Evolutionary conservation across 2,329 filamentous ascomycete genomes (phyloP), one percentile per base, ranked within the genome.

Genomic region (Chrysosporium keratinophilum): DNA sequence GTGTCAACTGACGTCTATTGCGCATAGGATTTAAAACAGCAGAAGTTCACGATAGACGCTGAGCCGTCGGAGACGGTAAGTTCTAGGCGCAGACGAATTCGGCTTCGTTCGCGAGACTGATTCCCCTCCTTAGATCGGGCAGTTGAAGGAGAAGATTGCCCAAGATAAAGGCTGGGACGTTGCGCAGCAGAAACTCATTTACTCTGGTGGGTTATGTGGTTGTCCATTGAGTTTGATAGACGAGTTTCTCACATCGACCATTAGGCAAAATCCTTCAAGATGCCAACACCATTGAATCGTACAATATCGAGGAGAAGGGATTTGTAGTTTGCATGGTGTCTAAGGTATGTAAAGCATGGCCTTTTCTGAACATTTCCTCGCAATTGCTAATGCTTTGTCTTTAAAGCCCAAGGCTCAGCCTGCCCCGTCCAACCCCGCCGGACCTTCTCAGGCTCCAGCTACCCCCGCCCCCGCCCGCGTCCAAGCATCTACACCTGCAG

Each of bases 271-370:
- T 98, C 64, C 77, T 98, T 61, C 91, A 96, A 74, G 91, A 98
- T 85, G 88, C 89, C 58, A 93, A 96, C 68, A 95, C 90, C 1
- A 87, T 98, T 63, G 88, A 89, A 71, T 90, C 87, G 40, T 97
- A 97, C 77, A 95, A 88, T 74, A 97, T 98, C 59, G 91, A 98
- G 74, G 93, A 97, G 80, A 98, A 97, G 79, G 93, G 93, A 37
- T 98, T 97, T 70, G 89, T 98, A 65, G 93, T 98, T 57, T 98
- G 93, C 76, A 95, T 98, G 83, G 84, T 95, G 64, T 88, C 88
- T 69, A 97, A 97, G 87, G 90, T 95, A 76, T 59, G 43, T 51
- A 15, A 5, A n/a, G 28, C 12, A n/a, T 42, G 31, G 37, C 39
- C 4, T 14, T 17, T 19, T 2, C 17, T 15, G 47, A 23, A 31